Percentiles rank a stretch among this genome's conserved stretches.
Evolutionary conservation across 179 eudicot genomes (phyloP).

Genomic region (Heliamphora ciliata): DNA sequence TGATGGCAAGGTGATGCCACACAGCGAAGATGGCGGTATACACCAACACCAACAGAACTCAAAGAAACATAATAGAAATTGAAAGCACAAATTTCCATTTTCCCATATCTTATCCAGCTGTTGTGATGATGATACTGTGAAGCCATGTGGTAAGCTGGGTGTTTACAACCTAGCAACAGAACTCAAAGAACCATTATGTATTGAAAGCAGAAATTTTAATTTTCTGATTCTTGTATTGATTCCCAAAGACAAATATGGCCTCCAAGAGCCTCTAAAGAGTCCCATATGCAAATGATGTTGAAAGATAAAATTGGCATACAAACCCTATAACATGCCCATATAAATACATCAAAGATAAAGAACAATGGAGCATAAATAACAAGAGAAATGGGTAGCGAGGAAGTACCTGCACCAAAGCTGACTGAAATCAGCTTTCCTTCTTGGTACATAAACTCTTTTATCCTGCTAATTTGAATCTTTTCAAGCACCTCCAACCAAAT

Average conservation of each 20-base stretch:
- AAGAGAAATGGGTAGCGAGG: background rate
- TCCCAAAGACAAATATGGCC: background rate
- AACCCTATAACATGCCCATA: background rate
- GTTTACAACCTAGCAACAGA: too few relatives aligned
- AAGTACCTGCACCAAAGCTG: conserved; percentile 74
- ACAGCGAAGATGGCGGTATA: background rate
- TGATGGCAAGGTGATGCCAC: background rate
- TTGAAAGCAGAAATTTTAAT: background rate
- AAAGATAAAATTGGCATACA: background rate
- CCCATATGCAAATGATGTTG: background rate
- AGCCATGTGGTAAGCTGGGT: too few relatives aligned
- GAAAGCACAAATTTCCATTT: background rate
- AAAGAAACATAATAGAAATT: background rate
- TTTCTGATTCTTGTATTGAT: background rate
- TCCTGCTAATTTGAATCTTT: conserved; percentile 45
- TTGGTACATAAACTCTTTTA: conserved; percentile 72
- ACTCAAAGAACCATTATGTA: background rate
- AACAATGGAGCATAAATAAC: background rate
- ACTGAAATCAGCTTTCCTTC: conserved; percentile 78
- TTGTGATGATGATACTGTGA: too few relatives aligned
- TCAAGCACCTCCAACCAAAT: conserved; percentile 83
- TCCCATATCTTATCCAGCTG: background rate
- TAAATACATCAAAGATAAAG: background rate
- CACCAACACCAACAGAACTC: background rate
- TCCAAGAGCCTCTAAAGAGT: background rate